Conservation (phyloP, 1,139 yeast genomes). For the Saccharomyces hybrid region DNA sequence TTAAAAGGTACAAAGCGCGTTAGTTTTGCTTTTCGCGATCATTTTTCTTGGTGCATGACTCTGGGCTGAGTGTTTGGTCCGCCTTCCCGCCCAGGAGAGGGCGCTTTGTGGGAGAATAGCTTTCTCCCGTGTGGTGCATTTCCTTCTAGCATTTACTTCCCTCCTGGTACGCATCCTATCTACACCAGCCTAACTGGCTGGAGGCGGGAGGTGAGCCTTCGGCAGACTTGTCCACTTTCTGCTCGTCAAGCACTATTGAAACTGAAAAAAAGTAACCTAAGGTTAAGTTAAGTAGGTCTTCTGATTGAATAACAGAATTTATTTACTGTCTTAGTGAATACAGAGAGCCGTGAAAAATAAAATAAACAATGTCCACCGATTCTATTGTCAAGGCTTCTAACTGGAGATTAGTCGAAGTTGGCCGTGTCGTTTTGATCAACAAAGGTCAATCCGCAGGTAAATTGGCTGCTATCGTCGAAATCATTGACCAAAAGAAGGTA, state of each 20-base stretch:
- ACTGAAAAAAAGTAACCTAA: not conserved
- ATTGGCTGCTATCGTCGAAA: conserved; percentile 94
- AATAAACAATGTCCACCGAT: conserved; percentile 46
- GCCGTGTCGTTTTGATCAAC: conserved; percentile 94
- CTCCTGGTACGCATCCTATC: not conserved
- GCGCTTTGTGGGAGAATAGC: not conserved
- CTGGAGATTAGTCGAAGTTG: conserved; percentile 99
- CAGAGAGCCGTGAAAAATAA: conserved; percentile 13
- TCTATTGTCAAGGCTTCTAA: conserved; percentile 89
- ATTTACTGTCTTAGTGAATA: conserved; percentile 4
- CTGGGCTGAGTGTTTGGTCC: too few species aligned
- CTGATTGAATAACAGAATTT: not conserved
- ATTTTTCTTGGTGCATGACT: too few species aligned
- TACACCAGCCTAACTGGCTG: not conserved
- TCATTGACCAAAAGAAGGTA: conserved; percentile 98
- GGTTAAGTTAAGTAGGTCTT: not conserved
- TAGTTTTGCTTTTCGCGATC: too few species aligned
- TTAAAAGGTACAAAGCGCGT: too few species aligned
- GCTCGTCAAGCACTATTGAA: not conserved
- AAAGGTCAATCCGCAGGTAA: conserved; percentile 62
- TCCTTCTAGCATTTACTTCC: not conserved
- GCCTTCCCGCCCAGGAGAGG: not conserved
- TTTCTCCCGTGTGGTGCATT: not conserved
- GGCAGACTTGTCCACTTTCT: not conserved
- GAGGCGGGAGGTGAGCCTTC: not conserved